Percentiles rank a stretch among this genome's conserved stretches.
Conservation (phyloP, 2,329 filamentous ascomycete genomes). For the Fusarium sacchari region DNA sequence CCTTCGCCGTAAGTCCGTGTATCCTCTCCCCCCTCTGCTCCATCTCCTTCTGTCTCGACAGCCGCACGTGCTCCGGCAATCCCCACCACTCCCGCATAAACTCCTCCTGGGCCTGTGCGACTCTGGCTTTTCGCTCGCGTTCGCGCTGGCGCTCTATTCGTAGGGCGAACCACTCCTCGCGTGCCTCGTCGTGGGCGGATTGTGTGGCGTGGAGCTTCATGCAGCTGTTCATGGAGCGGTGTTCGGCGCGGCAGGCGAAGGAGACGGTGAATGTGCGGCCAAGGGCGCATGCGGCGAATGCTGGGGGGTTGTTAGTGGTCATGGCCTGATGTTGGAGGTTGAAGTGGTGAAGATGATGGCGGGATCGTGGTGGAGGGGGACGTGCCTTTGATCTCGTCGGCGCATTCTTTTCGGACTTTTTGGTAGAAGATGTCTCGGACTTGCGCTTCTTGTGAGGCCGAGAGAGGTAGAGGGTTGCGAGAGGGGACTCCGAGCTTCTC, state of each 20-base stretch:
- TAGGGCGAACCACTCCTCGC: slow-evolving; percentile 91
- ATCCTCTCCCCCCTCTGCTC: slow-evolving; percentile 62
- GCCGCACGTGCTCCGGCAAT: slow-evolving; percentile 65
- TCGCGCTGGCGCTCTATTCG: slow-evolving; percentile 76
- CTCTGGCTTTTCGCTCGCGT: slow-evolving; percentile 69
- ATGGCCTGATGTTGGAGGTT: slow-evolving; percentile 9
- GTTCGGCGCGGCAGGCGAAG: slow-evolving; percentile 83
- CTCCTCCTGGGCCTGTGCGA: slow-evolving; percentile 70
- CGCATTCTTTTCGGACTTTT: slow-evolving; percentile 79
- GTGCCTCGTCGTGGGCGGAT: slow-evolving; percentile 84
- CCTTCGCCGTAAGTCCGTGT: slow-evolving; percentile 59
- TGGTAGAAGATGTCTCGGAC: slow-evolving; percentile 84
- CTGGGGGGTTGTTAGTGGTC: slow-evolving; percentile 56
- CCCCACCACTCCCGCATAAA: slow-evolving; percentile 77
- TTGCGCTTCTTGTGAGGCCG: slow-evolving; percentile 82
- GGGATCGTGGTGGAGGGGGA: not conserved
- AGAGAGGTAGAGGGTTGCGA: slow-evolving; percentile 84
- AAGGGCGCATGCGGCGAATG: slow-evolving; percentile 89
- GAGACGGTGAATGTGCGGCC: slow-evolving; percentile 88
- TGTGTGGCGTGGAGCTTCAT: slow-evolving; percentile 89
- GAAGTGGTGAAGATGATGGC: not conserved
- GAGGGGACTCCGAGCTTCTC: slow-evolving; percentile 62
- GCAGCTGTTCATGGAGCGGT: slow-evolving; percentile 90
- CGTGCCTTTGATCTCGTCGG: slow-evolving; percentile 79
- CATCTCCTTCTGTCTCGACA: slow-evolving; percentile 60